phyloP scores from a whole-genome alignment of 2,329 filamentous ascomycete species.

The Hirsutella thompsonii region DNA sequence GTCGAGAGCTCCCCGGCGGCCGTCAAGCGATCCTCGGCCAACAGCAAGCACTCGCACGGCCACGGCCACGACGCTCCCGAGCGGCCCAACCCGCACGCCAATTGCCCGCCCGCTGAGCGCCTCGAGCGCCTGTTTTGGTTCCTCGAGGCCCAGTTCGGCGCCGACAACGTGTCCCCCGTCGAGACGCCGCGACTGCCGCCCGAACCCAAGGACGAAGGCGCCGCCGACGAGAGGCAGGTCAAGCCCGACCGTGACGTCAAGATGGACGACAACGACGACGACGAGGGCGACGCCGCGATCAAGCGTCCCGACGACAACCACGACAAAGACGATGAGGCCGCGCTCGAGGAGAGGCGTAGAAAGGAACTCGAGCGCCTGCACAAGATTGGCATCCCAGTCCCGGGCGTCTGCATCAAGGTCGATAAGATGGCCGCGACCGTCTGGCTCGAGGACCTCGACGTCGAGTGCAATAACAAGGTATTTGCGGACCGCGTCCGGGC shows the following conservation, averaged over 20 bases:
- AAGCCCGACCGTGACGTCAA: neutral
- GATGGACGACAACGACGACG: neutral
- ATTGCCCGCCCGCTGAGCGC: conserved; percentile 59
- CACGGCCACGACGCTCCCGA: conserved; percentile 31
- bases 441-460: conserved; percentile 84
- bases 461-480: conserved; percentile 70
- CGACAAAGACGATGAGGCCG: conserved; percentile 29
- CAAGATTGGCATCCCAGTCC: conserved; percentile 76
- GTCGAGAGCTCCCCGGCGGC: conserved; percentile 91
- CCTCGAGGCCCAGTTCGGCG: conserved; percentile 90
- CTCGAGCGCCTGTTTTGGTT: conserved; percentile 86
- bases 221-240: neutral
- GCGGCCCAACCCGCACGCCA: conserved; percentile 56
- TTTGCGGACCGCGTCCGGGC: conserved; percentile 76
- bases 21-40: conserved; percentile 53
- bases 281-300: conserved; percentile 6
- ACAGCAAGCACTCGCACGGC: conserved; percentile 17
- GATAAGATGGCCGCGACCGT: conserved; percentile 80
- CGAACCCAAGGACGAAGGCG: conserved; percentile 20
- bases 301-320: conserved; percentile 22
- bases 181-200: conserved; percentile 44
- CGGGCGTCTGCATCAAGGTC: conserved; percentile 74
- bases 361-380: conserved; percentile 69
- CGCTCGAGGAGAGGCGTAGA: conserved; percentile 38
- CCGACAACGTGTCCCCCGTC: conserved; percentile 69